Evolutionary conservation across 2,329 filamentous ascomycete species (phyloP).

Genomic region (Penicillium hesseltinei): DNA sequence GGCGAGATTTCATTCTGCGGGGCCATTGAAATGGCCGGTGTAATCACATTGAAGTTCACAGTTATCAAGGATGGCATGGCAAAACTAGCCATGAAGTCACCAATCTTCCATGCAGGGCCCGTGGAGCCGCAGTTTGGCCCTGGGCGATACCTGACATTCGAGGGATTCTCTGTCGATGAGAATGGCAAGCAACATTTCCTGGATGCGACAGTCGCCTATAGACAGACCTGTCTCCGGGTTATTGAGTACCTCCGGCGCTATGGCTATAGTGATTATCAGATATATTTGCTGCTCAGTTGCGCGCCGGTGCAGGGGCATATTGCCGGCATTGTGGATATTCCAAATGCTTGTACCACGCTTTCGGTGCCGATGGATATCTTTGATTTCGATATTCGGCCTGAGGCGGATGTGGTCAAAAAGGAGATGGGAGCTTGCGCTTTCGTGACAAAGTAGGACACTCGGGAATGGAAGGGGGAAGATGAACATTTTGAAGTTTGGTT

Average conservation of each 20-base stretch:
- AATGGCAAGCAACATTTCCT: slow-evolving; percentile 85
- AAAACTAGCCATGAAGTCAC: slow-evolving; percentile 73
- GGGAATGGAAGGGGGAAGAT: neutral
- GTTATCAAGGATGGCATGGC: slow-evolving; percentile 79
- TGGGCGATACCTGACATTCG: slow-evolving; percentile 77
- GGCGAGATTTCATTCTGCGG: slow-evolving; percentile 87
- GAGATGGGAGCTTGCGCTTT: slow-evolving; percentile 73
- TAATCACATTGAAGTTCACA: slow-evolving; percentile 86
- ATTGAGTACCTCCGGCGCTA: slow-evolving; percentile 79
- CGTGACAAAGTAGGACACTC: slow-evolving; percentile 36
- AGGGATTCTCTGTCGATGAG: slow-evolving; percentile 88
- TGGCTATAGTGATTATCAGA: slow-evolving; percentile 70
- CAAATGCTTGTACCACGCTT: slow-evolving; percentile 86
- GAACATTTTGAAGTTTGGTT: neutral
- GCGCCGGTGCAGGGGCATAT: slow-evolving; percentile 86
- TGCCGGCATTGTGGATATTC: slow-evolving; percentile 86
- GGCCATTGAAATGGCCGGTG: slow-evolving; percentile 90
- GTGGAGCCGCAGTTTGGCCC: slow-evolving; percentile 87
- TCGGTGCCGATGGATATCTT: slow-evolving; percentile 92
- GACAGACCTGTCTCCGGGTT: slow-evolving; percentile 72
- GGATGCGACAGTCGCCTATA: slow-evolving; percentile 81
- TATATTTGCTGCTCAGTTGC: slow-evolving; percentile 80
- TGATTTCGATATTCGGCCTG: slow-evolving; percentile 82
- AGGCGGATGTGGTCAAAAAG: slow-evolving; percentile 57
- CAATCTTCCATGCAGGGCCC: slow-evolving; percentile 81